Percentiles rank a stretch among this genome's conserved stretches.
Evolutionary conservation across 139 green algal genomes (phyloP).

Genomic region (Astrephomene gubernaculifera): DNA sequence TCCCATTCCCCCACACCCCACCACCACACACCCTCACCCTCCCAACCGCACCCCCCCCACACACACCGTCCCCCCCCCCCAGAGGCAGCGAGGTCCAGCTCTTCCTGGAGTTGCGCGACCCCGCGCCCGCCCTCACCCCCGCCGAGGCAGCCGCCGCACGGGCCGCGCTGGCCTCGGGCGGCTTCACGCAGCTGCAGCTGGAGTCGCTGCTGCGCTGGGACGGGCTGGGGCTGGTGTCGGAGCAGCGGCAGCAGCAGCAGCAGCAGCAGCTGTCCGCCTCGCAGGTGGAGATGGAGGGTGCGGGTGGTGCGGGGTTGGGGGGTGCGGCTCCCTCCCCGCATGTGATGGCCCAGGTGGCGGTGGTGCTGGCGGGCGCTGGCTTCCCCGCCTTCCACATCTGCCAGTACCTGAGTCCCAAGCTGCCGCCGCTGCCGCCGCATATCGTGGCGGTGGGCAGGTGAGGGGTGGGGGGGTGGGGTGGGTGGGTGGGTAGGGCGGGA

Average conservation of each 20-base stretch:
- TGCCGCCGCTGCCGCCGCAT: background rate
- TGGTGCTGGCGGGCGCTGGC: slow-evolving; percentile 7
- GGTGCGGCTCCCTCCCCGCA: background rate
- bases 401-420: slow-evolving; percentile 12
- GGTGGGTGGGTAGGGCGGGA: no score
- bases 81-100: slow-evolving; percentile 38
- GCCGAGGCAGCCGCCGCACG: slow-evolving; percentile 25
- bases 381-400: slow-evolving; percentile 41
- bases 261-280: no score
- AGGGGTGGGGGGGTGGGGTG: no score
- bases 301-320: no score
- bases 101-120: slow-evolving; percentile 21
- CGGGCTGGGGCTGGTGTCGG: slow-evolving; percentile 15
- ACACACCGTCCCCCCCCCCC: background rate
- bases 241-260: background rate
- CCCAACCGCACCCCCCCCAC: no score
- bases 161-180: background rate
- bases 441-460: slow-evolving; percentile 4
- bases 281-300: no score
- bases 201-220: slow-evolving; percentile 1
- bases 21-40: background rate
- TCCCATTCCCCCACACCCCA: no score
- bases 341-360: slow-evolving; percentile 32
- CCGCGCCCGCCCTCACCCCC: slow-evolving; percentile 14
- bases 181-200: background rate